Percentiles rank a stretch among this genome's conserved stretches.
phyloP scores from a whole-genome alignment of 1,284 basidiomycete genomes.

The Bjerkandera adusta region DNA sequence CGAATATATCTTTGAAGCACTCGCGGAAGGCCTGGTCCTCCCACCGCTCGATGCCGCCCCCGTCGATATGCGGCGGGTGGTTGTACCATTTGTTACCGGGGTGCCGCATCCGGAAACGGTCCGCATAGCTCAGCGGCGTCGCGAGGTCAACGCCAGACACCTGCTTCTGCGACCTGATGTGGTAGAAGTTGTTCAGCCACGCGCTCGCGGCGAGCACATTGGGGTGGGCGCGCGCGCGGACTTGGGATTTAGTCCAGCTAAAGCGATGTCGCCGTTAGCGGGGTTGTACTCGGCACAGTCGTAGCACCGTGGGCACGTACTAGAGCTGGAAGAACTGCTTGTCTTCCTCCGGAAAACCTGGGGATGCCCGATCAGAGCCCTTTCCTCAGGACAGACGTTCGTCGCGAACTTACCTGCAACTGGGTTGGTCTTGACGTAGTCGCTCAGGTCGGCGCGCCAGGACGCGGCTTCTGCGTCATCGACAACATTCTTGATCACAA shows the following conservation, averaged over 20 bases:
- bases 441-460: conserved; percentile 56
- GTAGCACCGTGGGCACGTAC: conserved; percentile 36
- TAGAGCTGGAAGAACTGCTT: conserved; percentile 76
- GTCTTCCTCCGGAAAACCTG: conserved; percentile 54
- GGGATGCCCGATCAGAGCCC: neutral
- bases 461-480: conserved; percentile 48
- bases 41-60: conserved; percentile 84
- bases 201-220: conserved; percentile 59
- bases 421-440: conserved; percentile 58
- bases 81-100: conserved; percentile 67
- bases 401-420: conserved; percentile 42
- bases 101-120: conserved; percentile 80
- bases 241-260: conserved; percentile 71
- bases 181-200: conserved; percentile 68
- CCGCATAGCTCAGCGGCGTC: conserved; percentile 75
- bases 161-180: conserved; percentile 32
- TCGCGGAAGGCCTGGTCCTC: conserved; percentile 71
- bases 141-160: conserved; percentile 61
- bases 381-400: conserved; percentile 8
- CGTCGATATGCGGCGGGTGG: conserved; percentile 80
- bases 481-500: conserved; percentile 64
- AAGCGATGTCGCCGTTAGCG: too few relatives aligned
- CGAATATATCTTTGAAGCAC: conserved; percentile 66
- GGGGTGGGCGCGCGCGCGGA: conserved; percentile 73
- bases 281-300: too few relatives aligned